Base-by-base conservation (phyloP, 2,329 filamentous ascomycete genomes). In the Alternaria atra region DNA sequence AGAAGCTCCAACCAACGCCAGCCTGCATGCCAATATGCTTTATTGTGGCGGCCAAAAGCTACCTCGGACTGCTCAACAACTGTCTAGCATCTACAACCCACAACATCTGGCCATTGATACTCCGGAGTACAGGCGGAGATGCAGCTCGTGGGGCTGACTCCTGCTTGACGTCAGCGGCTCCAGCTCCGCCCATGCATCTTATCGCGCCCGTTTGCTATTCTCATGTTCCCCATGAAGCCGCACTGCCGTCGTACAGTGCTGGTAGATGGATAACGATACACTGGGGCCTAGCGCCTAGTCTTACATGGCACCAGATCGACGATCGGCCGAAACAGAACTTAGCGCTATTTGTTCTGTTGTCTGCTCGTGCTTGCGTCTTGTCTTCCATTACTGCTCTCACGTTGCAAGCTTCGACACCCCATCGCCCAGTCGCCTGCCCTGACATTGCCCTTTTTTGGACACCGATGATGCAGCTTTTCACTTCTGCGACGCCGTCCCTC, bases 101-200 rank as follows among this genome's bases (percentile, higher is more conserved):
- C n/a, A n/a, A n/a, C n/a, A n/a, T n/a, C n/a, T n/a, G n/a, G n/a
- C 25, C 32, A 13, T 39, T 37, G 8, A 17, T 15, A n/a, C 15
- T 37, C 27, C 20, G 20, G 20, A 20, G 20, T 20, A 20, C 20
- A 20, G 20, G 20, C 20, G 17, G 9, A 20, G n/a, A 12, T 15
- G 37, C 37, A 23, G 4, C 9, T 20, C 9, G 37, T 17, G 15
- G 29, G 20, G 15, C 15, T 37, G n/a, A 25, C 27, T 43, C 10
- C 23, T 34, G 30, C 55, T 44, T 58, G 55, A 65, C 63, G 56
- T 63, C 63, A 61, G 54, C 58, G 58, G 58, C 61, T 58, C 42
- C 51, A 37, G 58, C 51, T 42, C 23, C 34, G 35, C 25, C 9
- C n/a, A 34, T 46, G 34, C 27, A 13, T 23, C 32, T 23, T 23